Base-by-base conservation (phyloP, 176 grass and related monocot species). In the Carex kokanica region DNA sequence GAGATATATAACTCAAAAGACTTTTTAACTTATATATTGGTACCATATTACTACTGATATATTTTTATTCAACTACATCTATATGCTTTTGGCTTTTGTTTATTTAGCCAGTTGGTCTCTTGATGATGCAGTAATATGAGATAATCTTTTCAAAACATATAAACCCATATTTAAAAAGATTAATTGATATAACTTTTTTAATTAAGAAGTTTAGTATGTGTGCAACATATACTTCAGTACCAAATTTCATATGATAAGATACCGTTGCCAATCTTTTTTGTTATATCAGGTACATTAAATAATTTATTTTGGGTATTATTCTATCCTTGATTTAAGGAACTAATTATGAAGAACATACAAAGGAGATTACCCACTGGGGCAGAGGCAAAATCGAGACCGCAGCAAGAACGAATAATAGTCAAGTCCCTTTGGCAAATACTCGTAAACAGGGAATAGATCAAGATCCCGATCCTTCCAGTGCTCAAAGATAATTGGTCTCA, bases 311-410 rank as follows among this genome's bases (percentile, higher is more conserved):
- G 18, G 9, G 45, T 49, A 49, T 11, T 54, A 75, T 72, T 18
- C 0, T 71, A 53, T 60, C 11, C 43, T 74, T 2, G 5, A 45
- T 12, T 21, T 23, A 45, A 54, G 20, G 1, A 75, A 54, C 13
- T 14, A 74, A 24, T 38, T 38, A 38, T 49, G 2, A 74, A 21
- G 41, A 74, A 14, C 0, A 52, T 6, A 23, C 1, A 52, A 36
- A 75, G 23, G 43, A 25, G 47, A 27, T 29, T 75, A 78, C 63
- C 91, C 86, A 72, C 94, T 97, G 4, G 91, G 94, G 88, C 91
- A 97, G 43, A 94, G 83, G 79, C 94, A 97, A 86, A 97, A 94
- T 15, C 91, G 88, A 24, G 91, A 86, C 0, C 74, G 61, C 59
- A 86, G 82, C 89, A 94, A 88, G 85, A 60, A 90, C 0, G 56